A percentile compares a stretch with the other conserved stretches of the same genome.
Conservation (phyloP, 306 rosid species). For the Cucurbita argyrosperma region DNA sequence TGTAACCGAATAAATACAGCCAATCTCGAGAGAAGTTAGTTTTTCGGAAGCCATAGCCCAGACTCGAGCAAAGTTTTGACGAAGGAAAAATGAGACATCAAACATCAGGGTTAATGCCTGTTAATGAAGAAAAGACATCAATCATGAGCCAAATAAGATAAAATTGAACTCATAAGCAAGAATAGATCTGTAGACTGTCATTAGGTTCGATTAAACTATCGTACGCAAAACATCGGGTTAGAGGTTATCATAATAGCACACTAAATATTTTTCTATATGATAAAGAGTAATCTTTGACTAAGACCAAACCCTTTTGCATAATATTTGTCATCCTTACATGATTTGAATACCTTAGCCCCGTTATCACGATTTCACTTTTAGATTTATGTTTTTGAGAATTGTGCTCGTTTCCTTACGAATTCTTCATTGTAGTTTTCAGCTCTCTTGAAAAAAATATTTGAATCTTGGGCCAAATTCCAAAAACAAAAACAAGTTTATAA, state of each 20-base stretch:
- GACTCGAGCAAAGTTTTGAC: conserved; percentile 50
- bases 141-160: neutral
- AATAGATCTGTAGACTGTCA: neutral
- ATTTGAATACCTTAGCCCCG: neutral
- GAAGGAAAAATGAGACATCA: conserved; percentile 66
- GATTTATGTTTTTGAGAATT: neutral
- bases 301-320: neutral
- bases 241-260: neutral
- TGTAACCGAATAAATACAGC: conserved; percentile 63
- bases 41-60: conserved; percentile 79
- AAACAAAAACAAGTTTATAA: neutral
- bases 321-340: neutral
- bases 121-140: conserved; percentile 18
- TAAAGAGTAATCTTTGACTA: neutral
- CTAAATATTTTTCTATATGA: neutral
- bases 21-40: conserved; percentile 74
- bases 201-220: neutral
- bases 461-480: neutral
- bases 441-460: neutral
- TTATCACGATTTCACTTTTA: neutral
- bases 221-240: too few species aligned
- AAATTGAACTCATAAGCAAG: neutral
- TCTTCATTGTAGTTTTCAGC: neutral
- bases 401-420: neutral
- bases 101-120: conserved; percentile 76